These are phyloP conservation scores for Pseudocercospora fijiensis DNA, from an alignment of 2,329 filamentous ascomycete species.

Conservation along the genomic window DNA sequence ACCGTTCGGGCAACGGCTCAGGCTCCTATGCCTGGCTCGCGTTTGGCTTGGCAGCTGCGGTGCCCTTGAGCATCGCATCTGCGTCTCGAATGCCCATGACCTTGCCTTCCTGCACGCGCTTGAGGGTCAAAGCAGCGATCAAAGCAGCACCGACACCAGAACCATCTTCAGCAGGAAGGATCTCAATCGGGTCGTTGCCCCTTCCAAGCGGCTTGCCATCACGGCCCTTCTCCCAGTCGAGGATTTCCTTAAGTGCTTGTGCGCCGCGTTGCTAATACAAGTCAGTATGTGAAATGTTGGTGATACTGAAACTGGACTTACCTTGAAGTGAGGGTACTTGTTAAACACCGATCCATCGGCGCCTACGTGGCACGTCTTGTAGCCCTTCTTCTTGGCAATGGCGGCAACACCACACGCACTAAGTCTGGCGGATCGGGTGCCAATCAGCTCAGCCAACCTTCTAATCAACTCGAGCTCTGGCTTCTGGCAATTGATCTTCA, in stretches of 20 bases:
- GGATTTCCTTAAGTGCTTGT: constrained; percentile 84
- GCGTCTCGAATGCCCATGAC: constrained; percentile 57
- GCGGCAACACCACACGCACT: constrained; percentile 93
- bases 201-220: constrained; percentile 61
- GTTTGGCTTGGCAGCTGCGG: constrained; percentile 29
- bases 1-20: neutral
- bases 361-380: constrained; percentile 84
- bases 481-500: constrained; percentile 68
- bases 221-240: constrained; percentile 82
- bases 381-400: constrained; percentile 94
- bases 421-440: constrained; percentile 87
- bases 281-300: constrained; percentile 14
- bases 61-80: constrained; percentile 44
- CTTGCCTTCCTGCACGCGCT: constrained; percentile 61
- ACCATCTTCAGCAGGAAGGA: constrained; percentile 89
- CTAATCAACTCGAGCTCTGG: constrained; percentile 87
- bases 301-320: constrained; percentile 9
- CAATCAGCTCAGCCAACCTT: constrained; percentile 87
- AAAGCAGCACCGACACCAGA: constrained; percentile 95
- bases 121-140: constrained; percentile 73
- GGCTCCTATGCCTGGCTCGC: constrained; percentile 21
- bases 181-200: constrained; percentile 73
- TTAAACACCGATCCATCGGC: constrained; percentile 98
- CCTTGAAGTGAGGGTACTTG: constrained; percentile 98
- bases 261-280: constrained; percentile 66